Evolutionary conservation across 768 basidiomycete genomes (phyloP).

Genomic region (Lactifluus hygrophoroides): DNA sequence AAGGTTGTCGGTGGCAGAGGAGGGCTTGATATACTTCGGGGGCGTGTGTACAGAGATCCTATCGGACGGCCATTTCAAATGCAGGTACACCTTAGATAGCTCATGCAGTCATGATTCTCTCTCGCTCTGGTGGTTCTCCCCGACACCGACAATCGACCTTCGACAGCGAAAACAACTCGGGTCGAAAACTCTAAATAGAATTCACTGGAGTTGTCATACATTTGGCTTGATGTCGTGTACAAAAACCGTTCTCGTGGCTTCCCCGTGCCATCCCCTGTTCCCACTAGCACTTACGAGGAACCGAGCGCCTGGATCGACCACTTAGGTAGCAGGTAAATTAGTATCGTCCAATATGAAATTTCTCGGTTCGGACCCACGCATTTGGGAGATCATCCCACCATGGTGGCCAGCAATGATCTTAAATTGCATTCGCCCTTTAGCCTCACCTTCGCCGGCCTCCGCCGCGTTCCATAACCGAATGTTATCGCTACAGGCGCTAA

Average conservation of each 20-base stretch:
- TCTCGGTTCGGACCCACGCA: slow-evolving; percentile 52
- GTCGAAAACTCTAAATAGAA: slow-evolving; percentile 8
- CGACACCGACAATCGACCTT: slow-evolving; percentile 8
- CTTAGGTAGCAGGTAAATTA: slow-evolving; percentile 33
- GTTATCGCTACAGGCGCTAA: slow-evolving; percentile 86
- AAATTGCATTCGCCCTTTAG: slow-evolving; percentile 67
- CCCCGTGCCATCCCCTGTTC: slow-evolving; percentile 90
- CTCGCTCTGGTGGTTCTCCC: neutral
- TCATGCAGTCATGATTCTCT: neutral
- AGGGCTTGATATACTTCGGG: slow-evolving; percentile 17
- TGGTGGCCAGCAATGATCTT: slow-evolving; percentile 96
- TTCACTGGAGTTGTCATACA: slow-evolving; percentile 8
- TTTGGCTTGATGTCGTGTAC: slow-evolving; percentile 73
- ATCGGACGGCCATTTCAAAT: slow-evolving; percentile 20
- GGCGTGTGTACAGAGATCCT: slow-evolving; percentile 15
- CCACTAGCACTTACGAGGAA: slow-evolving; percentile 91
- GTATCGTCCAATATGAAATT: slow-evolving; percentile 20
- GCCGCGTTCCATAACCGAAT: slow-evolving; percentile 89
- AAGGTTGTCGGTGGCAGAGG: neutral
- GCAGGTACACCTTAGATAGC: slow-evolving; percentile 1
- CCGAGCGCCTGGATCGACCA: slow-evolving; percentile 74
- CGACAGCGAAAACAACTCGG: slow-evolving; percentile 14
- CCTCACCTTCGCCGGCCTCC: slow-evolving; percentile 63
- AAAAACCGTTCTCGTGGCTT: slow-evolving; percentile 82
- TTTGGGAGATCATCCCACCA: slow-evolving; percentile 87